Percentiles rank a stretch among this genome's conserved stretches.
phyloP scores from a whole-genome alignment of 495 filamentous ascomycete species.

The Recurvomyces mirabilis region DNA sequence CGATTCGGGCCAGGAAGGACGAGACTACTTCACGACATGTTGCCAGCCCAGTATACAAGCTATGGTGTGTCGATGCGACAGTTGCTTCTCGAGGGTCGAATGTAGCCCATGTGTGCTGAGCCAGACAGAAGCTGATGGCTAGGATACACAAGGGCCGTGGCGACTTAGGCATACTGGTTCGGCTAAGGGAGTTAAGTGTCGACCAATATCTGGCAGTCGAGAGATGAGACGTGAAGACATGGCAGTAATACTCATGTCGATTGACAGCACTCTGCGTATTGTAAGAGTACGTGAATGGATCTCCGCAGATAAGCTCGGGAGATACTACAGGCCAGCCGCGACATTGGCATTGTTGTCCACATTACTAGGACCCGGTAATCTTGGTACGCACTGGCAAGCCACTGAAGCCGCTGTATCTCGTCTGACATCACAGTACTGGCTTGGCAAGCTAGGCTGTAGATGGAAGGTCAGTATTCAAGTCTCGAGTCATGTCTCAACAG shows the following conservation, averaged over 20 bases:
- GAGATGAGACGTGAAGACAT: no score
- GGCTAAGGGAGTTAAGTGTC: no score
- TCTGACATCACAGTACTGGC: not conserved
- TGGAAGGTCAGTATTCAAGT: not conserved
- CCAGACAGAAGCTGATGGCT: not conserved
- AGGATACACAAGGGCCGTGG: not conserved
- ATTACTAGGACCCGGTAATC: not conserved
- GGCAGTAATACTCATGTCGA: no score
- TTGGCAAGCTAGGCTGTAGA: not conserved
- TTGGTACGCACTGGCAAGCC: not conserved
- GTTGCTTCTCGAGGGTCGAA: conserved; percentile 47
- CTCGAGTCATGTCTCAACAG: not conserved
- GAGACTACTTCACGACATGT: conserved; percentile 41
- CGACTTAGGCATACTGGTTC: not conserved
- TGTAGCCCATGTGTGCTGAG: not conserved
- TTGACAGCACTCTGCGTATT: no score
- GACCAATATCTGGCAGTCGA: no score
- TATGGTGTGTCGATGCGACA: conserved; percentile 42
- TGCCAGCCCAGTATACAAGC: conserved; percentile 34
- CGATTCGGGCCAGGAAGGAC: conserved; percentile 44
- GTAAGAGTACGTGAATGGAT: no score
- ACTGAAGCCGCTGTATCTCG: not conserved
- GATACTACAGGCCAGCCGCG: no score
- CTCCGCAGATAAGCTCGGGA: no score
- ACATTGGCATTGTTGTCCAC: no score